Evolutionary conservation across 2,329 filamentous ascomycete genomes (phyloP).

Genomic region (Annulohypoxylon truncatum): DNA sequence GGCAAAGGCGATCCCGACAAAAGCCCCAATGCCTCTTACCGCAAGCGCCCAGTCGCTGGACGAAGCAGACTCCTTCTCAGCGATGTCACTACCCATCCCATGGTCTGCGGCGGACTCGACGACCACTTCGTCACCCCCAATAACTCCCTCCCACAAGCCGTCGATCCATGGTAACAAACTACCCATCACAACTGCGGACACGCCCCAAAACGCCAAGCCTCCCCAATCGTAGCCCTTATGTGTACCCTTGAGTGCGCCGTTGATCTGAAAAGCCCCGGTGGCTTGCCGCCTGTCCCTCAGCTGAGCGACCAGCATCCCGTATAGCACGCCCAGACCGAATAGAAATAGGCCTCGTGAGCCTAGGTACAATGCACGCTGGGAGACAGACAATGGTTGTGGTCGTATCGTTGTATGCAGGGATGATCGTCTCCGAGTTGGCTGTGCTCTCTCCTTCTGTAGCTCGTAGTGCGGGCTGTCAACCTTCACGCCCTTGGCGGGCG

Average conservation of each 20-base stretch:
- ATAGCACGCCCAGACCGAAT: slow-evolving; percentile 82
- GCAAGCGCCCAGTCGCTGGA: slow-evolving; percentile 74
- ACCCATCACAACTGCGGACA: slow-evolving; percentile 81
- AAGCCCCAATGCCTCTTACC: slow-evolving; percentile 68
- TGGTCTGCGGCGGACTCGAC: slow-evolving; percentile 36
- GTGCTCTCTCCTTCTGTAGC: slow-evolving; percentile 46
- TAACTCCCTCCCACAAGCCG: slow-evolving; percentile 72
- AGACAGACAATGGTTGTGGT: slow-evolving; percentile 45
- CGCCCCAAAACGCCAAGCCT: slow-evolving; percentile 85
- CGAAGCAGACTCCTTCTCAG: slow-evolving; percentile 46
- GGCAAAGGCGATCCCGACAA: slow-evolving; percentile 71
- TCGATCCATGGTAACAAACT: slow-evolving; percentile 88
- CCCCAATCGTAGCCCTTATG: slow-evolving; percentile 62
- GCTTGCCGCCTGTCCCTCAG: slow-evolving; percentile 76
- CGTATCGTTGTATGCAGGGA: slow-evolving; percentile 48
- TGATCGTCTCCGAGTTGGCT: slow-evolving; percentile 53
- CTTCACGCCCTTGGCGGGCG: slow-evolving; percentile 64
- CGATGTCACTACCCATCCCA: slow-evolving; percentile 46
- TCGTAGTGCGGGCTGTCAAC: slow-evolving; percentile 47
- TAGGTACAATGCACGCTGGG: slow-evolving; percentile 61
- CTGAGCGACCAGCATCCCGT: slow-evolving; percentile 83
- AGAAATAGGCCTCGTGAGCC: slow-evolving; percentile 71
- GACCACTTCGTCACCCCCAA: slow-evolving; percentile 50
- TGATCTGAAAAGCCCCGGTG: slow-evolving; percentile 64
- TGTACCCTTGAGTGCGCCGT: slow-evolving; percentile 54